A percentile compares a stretch with the other conserved stretches of the same genome.
Evolutionary conservation across 345 rosid genomes (phyloP).

Genomic region (Carallia brachiata): DNA sequence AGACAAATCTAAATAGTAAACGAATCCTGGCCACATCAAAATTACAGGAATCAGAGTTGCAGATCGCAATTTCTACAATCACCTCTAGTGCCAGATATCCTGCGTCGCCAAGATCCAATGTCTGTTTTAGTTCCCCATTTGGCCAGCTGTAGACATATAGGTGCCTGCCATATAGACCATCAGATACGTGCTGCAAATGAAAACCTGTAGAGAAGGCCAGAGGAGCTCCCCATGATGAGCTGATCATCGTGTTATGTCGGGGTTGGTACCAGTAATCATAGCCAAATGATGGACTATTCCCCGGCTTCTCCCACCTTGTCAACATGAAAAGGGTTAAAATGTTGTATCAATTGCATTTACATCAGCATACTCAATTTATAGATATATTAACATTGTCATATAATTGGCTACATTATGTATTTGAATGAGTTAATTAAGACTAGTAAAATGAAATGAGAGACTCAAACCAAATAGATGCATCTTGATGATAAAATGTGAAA

Average conservation of each 20-base stretch:
- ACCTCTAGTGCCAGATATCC: conserved; percentile 90
- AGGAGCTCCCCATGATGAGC: conserved; percentile 97
- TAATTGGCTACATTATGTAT: neutral
- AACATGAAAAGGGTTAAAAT: neutral
- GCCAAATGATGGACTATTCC: conserved; percentile 73
- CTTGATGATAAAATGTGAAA: neutral
- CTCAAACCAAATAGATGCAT: neutral
- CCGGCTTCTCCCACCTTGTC: conserved; percentile 89
- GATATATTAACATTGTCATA: neutral
- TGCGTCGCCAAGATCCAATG: conserved; percentile 77
- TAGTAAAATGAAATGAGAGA: neutral
- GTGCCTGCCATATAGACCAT: conserved; percentile 85
- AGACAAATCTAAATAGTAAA: neutral
- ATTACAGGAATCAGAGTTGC: neutral
- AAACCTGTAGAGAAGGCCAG: conserved; percentile 78
- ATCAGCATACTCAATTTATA: neutral
- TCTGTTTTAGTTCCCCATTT: conserved; percentile 80
- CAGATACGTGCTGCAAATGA: conserved; percentile 68
- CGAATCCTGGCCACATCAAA: neutral
- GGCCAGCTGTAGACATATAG: conserved; percentile 86
- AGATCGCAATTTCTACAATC: neutral
- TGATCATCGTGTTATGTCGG: conserved; percentile 83
- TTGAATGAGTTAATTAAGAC: neutral
- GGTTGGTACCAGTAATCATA: conserved; percentile 98
- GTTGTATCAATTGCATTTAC: neutral